Evolutionary conservation across 257 asterid genomes (phyloP).

Genomic region (Ilex aquifolium): DNA sequence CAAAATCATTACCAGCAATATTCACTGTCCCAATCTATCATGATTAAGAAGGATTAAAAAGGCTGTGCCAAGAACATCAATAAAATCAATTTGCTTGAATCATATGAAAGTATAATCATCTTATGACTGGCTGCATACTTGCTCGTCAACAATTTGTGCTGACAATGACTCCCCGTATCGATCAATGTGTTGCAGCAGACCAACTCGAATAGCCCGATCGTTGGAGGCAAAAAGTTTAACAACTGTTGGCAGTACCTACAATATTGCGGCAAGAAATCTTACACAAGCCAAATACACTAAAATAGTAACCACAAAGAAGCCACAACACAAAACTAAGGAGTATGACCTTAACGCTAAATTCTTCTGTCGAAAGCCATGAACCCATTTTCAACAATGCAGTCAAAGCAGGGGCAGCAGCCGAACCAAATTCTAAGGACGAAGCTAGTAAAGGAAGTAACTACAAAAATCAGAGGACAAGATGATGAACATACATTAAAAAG

Average conservation of each 20-base stretch:
- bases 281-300: neutral
- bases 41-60: neutral
- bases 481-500: constrained; percentile 9
- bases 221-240: constrained; percentile 85
- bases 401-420: constrained; percentile 98
- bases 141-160: constrained; percentile 83
- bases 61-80: neutral
- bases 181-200: constrained; percentile 90
- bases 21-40: neutral
- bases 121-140: constrained; percentile 43
- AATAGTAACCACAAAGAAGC: neutral
- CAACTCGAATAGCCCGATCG: constrained; percentile 86
- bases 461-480: constrained; percentile 18
- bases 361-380: constrained; percentile 81
- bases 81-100: constrained; percentile 12
- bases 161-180: constrained; percentile 89
- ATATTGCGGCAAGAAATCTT: constrained; percentile 11
- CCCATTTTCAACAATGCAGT: constrained; percentile 91
- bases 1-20: constrained; percentile 10
- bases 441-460: constrained; percentile 96
- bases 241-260: constrained; percentile 75
- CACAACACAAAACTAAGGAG: constrained; percentile 3
- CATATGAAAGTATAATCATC: constrained; percentile 7
- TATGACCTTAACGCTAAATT: constrained; percentile 68
- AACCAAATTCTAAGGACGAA: constrained; percentile 90